Evolutionary conservation across 1,139 yeast species (phyloP), one percentile per base, ranked within the genome.

Genomic region (Lodderomyces margitis): DNA sequence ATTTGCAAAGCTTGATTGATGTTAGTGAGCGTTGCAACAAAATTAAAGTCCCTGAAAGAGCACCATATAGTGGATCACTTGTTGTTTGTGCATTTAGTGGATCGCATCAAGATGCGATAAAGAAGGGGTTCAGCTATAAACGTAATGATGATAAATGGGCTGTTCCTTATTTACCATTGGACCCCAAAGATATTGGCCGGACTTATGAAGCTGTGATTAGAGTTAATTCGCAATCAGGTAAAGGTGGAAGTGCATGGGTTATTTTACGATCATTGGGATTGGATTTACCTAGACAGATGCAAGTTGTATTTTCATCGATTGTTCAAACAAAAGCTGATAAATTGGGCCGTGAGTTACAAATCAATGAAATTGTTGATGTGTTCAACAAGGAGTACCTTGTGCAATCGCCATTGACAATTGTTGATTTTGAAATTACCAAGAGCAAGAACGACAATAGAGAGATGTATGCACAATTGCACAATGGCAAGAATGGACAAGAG

Each of bases 201-300:
- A 67, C 70, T 4, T 72, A 72, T 51, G 78, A 72, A 56, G 78
- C 78, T n/a, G 72, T 72, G 32, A 72, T 72, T 46, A 64, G 78
- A 56, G 77, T 72, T 50, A 72, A 72, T 53, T 71, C 77, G 12
- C 78, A 72, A 55, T 68, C 75, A 21, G 78, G 78, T 46, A 72
- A 72, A 56, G 78, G 78, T 46, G 78, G 78, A 43, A 66, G 75
- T 32, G 76, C 78, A 7, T 72, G 78, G 78, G 72, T 72, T 38
- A 66, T 72, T 44, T 68, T 72, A 53, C 58, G 77, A 51, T 62
- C 71, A 12, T 61, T 72, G 48, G 76, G 74, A 44, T 66, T 72
- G 52, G 77, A 72, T 55, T 64, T 72, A 53, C 78, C 78, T 42
- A 64, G 76, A 57, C 60, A 62, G 31, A 62, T 72, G 51, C 78